phyloP scores from a whole-genome alignment of 1,284 basidiomycete genomes.

The Caloboletus firmus region DNA sequence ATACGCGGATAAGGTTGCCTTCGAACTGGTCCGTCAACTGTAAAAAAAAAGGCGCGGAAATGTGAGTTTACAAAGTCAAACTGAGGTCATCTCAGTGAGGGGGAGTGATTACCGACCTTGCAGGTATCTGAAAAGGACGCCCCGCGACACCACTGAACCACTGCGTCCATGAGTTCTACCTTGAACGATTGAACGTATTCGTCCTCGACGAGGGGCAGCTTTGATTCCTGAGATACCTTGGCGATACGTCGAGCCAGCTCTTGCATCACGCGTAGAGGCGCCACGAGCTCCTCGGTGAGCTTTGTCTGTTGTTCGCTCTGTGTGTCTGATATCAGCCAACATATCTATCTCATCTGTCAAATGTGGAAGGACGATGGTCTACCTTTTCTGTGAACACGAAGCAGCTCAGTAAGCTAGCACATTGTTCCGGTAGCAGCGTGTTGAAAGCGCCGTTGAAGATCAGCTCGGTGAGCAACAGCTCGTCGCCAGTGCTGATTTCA shows the following conservation, averaged over 20 bases:
- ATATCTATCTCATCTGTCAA: background rate
- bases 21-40: conserved; percentile 96
- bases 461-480: conserved; percentile 93
- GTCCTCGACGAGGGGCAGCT: conserved; percentile 86
- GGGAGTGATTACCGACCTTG: conserved; percentile 70
- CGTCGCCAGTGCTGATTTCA: conserved; percentile 97
- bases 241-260: conserved; percentile 94
- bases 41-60: background rate
- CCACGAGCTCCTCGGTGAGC: conserved; percentile 90
- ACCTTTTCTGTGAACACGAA: conserved; percentile 99
- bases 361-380: conserved; percentile 27
- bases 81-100: background rate
- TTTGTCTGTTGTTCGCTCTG: conserved; percentile 88
- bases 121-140: conserved; percentile 96
- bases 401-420: conserved; percentile 89
- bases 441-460: conserved; percentile 99
- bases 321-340: conserved; percentile 5
- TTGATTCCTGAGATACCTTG: conserved; percentile 92
- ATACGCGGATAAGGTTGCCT: conserved; percentile 91
- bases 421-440: conserved; percentile 85
- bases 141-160: conserved; percentile 96
- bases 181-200: conserved; percentile 97
- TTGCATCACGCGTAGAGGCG: conserved; percentile 91
- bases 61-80: background rate
- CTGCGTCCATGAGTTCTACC: conserved; percentile 97